Evolutionary conservation across 305 asterid genomes (phyloP), one percentile per base, ranked within the genome.

Genomic region (Ilex paraguariensis): DNA sequence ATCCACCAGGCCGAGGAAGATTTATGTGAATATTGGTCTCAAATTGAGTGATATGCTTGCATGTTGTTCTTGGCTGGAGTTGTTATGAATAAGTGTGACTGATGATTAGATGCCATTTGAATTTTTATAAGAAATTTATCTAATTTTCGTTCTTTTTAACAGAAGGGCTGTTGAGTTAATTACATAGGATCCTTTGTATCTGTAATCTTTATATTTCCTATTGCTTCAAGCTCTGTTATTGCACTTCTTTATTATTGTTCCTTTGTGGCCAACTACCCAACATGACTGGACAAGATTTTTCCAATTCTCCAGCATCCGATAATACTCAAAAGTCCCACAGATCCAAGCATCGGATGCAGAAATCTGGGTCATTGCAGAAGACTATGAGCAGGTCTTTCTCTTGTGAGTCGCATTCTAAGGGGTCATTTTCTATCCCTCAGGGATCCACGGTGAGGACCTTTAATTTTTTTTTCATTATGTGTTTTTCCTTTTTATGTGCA

Each of bases 321-420:
- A 95, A 90, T 65, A 76, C 83, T 57, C 95, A 81, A 55, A 87
- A 73, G 78, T 84, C 88, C 48, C 82, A 81, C 54, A 75, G 87
- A 66, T 85, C 94, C 50, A 85, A 90, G 75, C 76, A 73, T 56
- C 92, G 88, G 31, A 81, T 70, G 67, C 91, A 76, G 65, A 80
- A 84, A 69, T 73, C 73, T 3, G 86, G 78, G 15, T 68, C 84
- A 40, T 73, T 90, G 55, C 84, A 75, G 75, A 82, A 77, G 81
- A 68, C 88, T 59, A 60, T 83, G 68, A 78, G 88, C 73, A 73
- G 76, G 17, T 82, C 95, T 14, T 70, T 76, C 33, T 87, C 94
- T 30, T 77, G 79, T 28, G 56, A 87, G 59, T 82, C 84, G 3
- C 91, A 81, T 31, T 81, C 82, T 8, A 89, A 84, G 76, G 88